Base-by-base conservation (phyloP, 257 asterid species). In the Capsicum pubescens region DNA sequence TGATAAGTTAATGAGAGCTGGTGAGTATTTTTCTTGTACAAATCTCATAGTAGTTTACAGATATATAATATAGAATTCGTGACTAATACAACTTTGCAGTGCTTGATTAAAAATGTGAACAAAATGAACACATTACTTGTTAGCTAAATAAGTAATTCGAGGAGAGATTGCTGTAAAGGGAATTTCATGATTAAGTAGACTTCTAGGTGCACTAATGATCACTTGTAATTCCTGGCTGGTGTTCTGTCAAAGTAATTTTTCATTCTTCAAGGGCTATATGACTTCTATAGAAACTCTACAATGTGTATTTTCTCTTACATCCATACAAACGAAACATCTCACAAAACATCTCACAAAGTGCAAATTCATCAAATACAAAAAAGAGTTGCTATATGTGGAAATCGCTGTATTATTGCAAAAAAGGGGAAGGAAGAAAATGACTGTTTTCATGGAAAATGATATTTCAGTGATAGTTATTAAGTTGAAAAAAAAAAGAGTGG, bases 1-100 rank as follows among this genome's bases (percentile, higher is more conserved):
- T 70, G 63, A 26, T 26, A 50, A 81, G 84, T 82, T 67, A 82
- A 55, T 76, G 26, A 77, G 50, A 54, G 32, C 66, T 55, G 8
- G 82, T 54, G 64, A 77, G 50, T 77, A 32, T 55, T 59, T 54
- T 77, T 56, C 66, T 32, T 32, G 14, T 15, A 54, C 64, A 77
- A 19, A 54, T 58, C 64, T 77, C 66, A 54, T 15, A 32, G 82
- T 77, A 54, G 21, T 54, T 77, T 77, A 54, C 54, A 63, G 64
- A 26, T 76, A 63, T 39, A 76, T 54, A 52, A 21, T 76, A 26
- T 26, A 32, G 15, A 77, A 77, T 77, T 54, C 82, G 4, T 77
- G 50, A 26, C 66, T 32, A 26, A 15, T 26, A 76, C 48, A 76
- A 26, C 81, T 54, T 26, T 50, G 26, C 59, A 14, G 48, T 77